phyloP scores from a whole-genome alignment of 1,284 basidiomycete genomes.

The Ganoderma lucidum region DNA sequence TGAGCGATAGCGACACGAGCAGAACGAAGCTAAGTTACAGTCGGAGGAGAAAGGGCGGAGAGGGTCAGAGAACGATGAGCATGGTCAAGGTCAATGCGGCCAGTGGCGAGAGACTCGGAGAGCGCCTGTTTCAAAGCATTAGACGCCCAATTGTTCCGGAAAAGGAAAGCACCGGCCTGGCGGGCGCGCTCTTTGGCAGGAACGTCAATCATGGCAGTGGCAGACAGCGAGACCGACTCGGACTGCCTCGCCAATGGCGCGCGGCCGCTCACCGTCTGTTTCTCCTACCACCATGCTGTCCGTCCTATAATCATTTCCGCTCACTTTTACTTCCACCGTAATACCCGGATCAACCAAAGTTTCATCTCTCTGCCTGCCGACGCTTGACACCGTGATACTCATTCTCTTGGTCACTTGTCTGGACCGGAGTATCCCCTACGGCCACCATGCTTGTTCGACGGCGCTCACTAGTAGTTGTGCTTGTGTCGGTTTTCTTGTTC shows the following conservation, averaged over 20 bases:
- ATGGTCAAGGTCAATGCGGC: not conserved
- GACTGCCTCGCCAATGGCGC: not conserved
- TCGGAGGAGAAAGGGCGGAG: not conserved
- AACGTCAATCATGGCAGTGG: not conserved
- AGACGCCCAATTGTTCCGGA: slow-evolving; percentile 2
- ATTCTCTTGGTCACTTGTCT: not conserved
- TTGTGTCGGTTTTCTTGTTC: slow-evolving; percentile 18
- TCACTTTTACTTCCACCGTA: not conserved
- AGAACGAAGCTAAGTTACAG: not conserved
- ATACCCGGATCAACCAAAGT: not conserved
- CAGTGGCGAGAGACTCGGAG: not conserved
- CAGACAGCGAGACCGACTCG: not conserved
- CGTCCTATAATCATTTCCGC: not conserved
- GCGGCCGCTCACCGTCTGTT: not conserved
- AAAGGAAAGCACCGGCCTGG: slow-evolving; percentile 11
- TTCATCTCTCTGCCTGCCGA: not conserved
- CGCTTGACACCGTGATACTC: not conserved
- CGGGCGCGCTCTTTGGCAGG: not conserved
- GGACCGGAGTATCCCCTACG: not conserved
- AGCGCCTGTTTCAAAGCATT: not conserved
- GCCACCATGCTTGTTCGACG: slow-evolving; percentile 29
- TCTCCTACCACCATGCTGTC: not conserved
- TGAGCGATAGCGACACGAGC: not conserved
- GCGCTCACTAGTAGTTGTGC: slow-evolving; percentile 21
- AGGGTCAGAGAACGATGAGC: not conserved